Evolutionary conservation across 129 eudicot genomes (phyloP).

Genomic region (Pittosporum tobira): DNA sequence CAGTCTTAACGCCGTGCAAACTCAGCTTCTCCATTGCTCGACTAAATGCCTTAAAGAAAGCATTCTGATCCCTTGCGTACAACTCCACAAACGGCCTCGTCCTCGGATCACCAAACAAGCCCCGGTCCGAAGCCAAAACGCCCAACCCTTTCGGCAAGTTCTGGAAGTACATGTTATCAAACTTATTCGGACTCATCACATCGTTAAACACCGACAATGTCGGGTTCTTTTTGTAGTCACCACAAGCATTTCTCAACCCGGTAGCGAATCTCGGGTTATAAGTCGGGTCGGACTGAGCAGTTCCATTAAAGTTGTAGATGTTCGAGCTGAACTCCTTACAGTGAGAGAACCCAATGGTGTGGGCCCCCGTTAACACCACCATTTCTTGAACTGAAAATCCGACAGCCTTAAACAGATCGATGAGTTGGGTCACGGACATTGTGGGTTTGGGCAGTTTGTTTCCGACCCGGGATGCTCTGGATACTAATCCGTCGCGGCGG

Average conservation of each 20-base stretch:
- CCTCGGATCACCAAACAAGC: conserved; percentile 34
- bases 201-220: conserved; percentile 69
- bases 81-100: conserved; percentile 37
- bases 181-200: conserved; percentile 59
- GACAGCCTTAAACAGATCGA: conserved; percentile 31
- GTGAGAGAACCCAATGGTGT: conserved; percentile 73
- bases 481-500: conserved; percentile 38
- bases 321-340: conserved; percentile 59
- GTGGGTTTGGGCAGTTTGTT: conserved; percentile 48
- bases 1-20: conserved; percentile 49
- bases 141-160: conserved; percentile 65
- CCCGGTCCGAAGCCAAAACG: conserved; percentile 52
- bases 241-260: conserved; percentile 52
- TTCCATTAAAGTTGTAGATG: conserved; percentile 49
- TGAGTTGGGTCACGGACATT: conserved; percentile 43
- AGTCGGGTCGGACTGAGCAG: conserved; percentile 34
- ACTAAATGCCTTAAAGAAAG: conserved; percentile 48
- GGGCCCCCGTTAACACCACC: conserved; percentile 79
- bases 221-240: conserved; percentile 36
- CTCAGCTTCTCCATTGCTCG: conserved; percentile 76
- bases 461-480: conserved; percentile 35
- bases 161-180: conserved; percentile 55
- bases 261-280: conserved; percentile 44
- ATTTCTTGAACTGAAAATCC: conserved; percentile 63
- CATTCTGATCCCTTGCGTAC: conserved; percentile 39